These are phyloP conservation scores for Sugiyamaella qingdaonensis DNA, from an alignment of 805 yeast genomes.

Conservation along the genomic window DNA sequence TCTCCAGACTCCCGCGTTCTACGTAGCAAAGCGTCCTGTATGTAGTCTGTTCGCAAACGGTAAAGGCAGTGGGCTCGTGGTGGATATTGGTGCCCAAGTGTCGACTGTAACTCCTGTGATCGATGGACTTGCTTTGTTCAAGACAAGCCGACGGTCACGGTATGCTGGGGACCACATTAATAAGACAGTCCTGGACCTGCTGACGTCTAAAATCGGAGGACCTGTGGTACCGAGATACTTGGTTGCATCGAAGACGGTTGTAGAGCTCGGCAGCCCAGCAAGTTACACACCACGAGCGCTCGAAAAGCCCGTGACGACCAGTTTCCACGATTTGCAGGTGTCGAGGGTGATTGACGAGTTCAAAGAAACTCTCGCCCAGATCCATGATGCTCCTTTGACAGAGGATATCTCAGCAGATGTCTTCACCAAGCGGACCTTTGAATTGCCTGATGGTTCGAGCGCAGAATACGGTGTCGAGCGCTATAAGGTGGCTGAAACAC, in stretches of 20 bases:
- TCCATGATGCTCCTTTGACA: conserved; percentile 41
- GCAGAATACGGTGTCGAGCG: conserved; percentile 59
- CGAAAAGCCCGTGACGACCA: conserved; percentile 37
- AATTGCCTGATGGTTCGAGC: conserved; percentile 59
- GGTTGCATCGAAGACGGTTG: conserved; percentile 43
- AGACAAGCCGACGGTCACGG: conserved; percentile 56
- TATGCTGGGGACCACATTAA: conserved; percentile 68
- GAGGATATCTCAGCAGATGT: conserved; percentile 26
- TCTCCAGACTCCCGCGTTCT: conserved; percentile 73
- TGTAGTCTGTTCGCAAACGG: conserved; percentile 85
- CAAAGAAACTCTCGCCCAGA: conserved; percentile 38
- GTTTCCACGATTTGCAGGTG: conserved; percentile 55
- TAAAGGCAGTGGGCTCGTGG: conserved; percentile 55
- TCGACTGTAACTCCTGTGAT: conserved; percentile 50
- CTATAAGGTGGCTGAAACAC: conserved; percentile 61
- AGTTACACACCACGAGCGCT: conserved; percentile 27
- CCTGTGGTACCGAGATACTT: conserved; percentile 46
- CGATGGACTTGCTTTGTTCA: conserved; percentile 35
- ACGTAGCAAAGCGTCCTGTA: conserved; percentile 76
- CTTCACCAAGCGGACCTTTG: conserved; percentile 54
- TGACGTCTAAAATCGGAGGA: conserved; percentile 33
- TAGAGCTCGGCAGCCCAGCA: conserved; percentile 34
- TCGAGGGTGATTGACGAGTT: conserved; percentile 46
- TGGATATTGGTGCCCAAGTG: conserved; percentile 71
- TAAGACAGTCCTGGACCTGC: conserved; percentile 45